These are phyloP conservation scores for Vachellia pachyceras DNA, from an alignment of 306 rosid genomes.

Conservation along the genomic window DNA sequence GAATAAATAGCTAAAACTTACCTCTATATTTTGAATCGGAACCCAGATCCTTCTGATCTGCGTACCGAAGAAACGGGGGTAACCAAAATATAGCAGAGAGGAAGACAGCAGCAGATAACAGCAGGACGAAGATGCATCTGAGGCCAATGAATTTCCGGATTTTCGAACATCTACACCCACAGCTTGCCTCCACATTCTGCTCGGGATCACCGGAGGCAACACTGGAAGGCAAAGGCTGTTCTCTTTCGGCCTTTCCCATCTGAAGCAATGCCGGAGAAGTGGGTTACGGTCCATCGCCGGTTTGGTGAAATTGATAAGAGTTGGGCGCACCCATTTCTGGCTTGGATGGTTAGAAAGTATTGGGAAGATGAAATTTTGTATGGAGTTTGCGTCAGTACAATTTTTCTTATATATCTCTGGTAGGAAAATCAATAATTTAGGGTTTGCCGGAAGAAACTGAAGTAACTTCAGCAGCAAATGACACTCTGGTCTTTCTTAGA, in stretches of 20 bases:
- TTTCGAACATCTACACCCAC: slow-evolving; percentile 43
- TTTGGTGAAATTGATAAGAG: slow-evolving; percentile 36
- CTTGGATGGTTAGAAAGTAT: slow-evolving; percentile 1
- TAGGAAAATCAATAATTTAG: slow-evolving; percentile 39
- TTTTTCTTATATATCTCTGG: neutral
- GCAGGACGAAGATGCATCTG: slow-evolving; percentile 66
- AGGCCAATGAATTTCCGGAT: slow-evolving; percentile 52
- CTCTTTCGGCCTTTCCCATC: slow-evolving; percentile 79
- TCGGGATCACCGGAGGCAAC: slow-evolving; percentile 37
- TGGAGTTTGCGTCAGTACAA: neutral
- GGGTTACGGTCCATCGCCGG: slow-evolving; percentile 56
- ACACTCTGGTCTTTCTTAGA: slow-evolving; percentile 14
- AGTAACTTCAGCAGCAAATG: slow-evolving; percentile 38
- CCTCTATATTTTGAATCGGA: slow-evolving; percentile 67
- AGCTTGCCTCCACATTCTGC: slow-evolving; percentile 47
- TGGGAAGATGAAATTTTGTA: neutral
- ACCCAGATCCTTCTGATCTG: slow-evolving; percentile 69
- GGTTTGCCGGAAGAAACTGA: slow-evolving; percentile 40
- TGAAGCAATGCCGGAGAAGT: slow-evolving; percentile 54
- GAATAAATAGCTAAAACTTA: slow-evolving; percentile 24
- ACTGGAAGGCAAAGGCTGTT: slow-evolving; percentile 45
- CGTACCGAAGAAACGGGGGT: slow-evolving; percentile 60
- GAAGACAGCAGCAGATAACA: slow-evolving; percentile 62
- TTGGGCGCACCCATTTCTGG: slow-evolving; percentile 53
- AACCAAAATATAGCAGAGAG: slow-evolving; percentile 77